Evolutionary conservation across 495 filamentous ascomycete species (phyloP), one percentile per base, ranked within the genome.

Genomic region (Collariella sp.): DNA sequence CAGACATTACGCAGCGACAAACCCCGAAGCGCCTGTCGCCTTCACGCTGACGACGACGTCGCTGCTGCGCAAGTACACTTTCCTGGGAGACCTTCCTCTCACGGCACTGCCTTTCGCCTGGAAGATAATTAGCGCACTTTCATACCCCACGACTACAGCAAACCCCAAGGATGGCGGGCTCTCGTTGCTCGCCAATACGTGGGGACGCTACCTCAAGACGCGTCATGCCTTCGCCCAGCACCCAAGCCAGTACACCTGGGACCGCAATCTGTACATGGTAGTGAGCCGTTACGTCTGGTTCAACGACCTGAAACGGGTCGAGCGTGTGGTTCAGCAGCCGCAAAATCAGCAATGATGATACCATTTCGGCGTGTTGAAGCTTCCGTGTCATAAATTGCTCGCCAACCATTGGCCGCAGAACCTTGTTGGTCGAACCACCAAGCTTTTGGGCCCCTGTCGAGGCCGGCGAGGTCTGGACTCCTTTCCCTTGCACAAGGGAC

Each of bases 221-320:
- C 60, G 70, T 23, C 29, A 53, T 16, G 71, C 71, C 1, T 74
- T 74, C 43, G 58, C 62, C 13, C 59, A 60, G 41, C 71, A 74
- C 52, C 43, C 57, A 10, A 68, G 62, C 52, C 71, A 74, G 57
- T 72, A 72, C 50, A 69, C 65, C 1, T 74, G 71, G 71, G 71
- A 74, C 44, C 58, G 71, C n/a, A 55, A 67, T 36, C 38, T 74
- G 56, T 74, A 74, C 59, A 61, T 74, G 65, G 55, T 74, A 5
- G 16, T 70, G 19, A 72, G 68, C 50, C 71, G 71, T 23, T 70
- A 72, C 44, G 65, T 72, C n/a, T 64, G 71, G 70, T 72, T 74
- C 59, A 74, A 72, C 50, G 70, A 72, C 55, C 52, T 72, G 23
- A 66, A 62, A 35, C 60, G 62, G 51, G 49, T 71, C 31, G 55